Conservation (phyloP, 179 eudicot genomes). For the Silene coronaria region DNA sequence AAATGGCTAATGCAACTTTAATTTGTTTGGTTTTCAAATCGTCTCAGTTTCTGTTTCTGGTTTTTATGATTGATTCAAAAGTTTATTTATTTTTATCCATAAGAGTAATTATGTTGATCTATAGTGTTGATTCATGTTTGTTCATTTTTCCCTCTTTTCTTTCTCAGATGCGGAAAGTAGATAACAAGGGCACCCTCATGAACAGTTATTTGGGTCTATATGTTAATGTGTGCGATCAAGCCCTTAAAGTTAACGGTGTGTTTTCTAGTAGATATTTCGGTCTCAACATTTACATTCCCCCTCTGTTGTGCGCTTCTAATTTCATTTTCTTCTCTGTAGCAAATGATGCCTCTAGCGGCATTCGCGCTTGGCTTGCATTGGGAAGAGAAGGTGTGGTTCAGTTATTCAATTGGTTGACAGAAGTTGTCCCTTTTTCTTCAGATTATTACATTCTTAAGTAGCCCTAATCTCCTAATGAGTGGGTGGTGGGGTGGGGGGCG, state of each 20-base stretch:
- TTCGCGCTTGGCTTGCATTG: too few relatives aligned
- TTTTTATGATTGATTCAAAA: background rate
- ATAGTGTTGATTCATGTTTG: background rate
- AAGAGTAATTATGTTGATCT: background rate
- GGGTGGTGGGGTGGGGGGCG: too few relatives aligned
- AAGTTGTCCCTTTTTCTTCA: too few relatives aligned
- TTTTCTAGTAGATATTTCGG: slow-evolving; percentile 1
- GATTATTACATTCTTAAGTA: too few relatives aligned
- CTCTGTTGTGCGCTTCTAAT: background rate
- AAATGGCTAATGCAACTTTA: too few relatives aligned
- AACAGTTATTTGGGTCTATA: slow-evolving; percentile 71
- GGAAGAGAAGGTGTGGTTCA: too few relatives aligned
- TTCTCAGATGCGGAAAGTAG: slow-evolving; percentile 62
- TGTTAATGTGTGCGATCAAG: slow-evolving; percentile 44
- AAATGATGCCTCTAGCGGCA: slow-evolving; percentile 35
- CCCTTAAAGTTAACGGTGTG: slow-evolving; percentile 38
- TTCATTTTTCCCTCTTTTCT: slow-evolving; percentile 1
- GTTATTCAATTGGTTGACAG: too few relatives aligned
- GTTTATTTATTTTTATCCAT: too few relatives aligned
- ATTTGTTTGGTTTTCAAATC: too few relatives aligned
- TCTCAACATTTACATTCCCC: background rate
- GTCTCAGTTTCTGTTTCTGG: too few relatives aligned
- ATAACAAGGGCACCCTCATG: slow-evolving; percentile 46
- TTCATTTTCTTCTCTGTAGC: slow-evolving; percentile 25
- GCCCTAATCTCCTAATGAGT: too few relatives aligned